Conservation (phyloP, 2,329 filamentous ascomycete genomes). For the Colletotrichum melonis region DNA sequence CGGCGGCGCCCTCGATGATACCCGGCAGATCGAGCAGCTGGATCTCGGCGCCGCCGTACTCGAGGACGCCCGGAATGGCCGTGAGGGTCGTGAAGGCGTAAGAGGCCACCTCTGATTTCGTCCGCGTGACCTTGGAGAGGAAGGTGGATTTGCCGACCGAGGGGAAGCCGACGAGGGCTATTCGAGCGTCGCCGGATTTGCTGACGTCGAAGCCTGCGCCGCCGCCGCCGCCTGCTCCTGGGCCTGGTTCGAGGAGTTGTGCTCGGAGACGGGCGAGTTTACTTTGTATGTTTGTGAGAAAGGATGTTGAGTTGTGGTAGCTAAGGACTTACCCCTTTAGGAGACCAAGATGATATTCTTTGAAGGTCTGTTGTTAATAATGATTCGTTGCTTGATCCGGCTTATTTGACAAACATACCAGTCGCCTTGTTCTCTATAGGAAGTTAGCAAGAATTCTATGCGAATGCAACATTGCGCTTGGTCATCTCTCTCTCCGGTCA, state of each 20-base stretch:
- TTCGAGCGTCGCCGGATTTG: slow-evolving; percentile 95
- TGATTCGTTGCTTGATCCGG: background rate
- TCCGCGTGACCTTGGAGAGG: slow-evolving; percentile 98
- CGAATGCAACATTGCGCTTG: background rate
- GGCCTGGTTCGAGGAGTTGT: slow-evolving; percentile 90
- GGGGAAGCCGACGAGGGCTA: slow-evolving; percentile 97
- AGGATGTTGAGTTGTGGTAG: background rate
- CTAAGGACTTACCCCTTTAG: slow-evolving; percentile 82
- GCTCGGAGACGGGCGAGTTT: slow-evolving; percentile 96
- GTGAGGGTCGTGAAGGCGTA: slow-evolving; percentile 98
- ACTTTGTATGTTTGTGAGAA: slow-evolving; percentile 58
- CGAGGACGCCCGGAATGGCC: slow-evolving; percentile 95
- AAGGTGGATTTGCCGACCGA: slow-evolving; percentile 99
- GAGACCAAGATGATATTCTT: slow-evolving; percentile 98
- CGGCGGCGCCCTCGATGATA: slow-evolving; percentile 96
- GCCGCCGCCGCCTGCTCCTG: slow-evolving; percentile 80
- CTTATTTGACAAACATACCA: slow-evolving; percentile 67
- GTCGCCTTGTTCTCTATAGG: slow-evolving; percentile 95
- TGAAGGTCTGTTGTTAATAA: slow-evolving; percentile 19
- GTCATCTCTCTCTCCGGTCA: background rate
- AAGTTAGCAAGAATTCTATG: slow-evolving; percentile 42
- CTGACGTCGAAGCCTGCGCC: slow-evolving; percentile 93
- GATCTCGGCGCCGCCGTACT: slow-evolving; percentile 98
- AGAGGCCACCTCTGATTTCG: slow-evolving; percentile 92
- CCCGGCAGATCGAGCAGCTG: slow-evolving; percentile 97